Conservation (phyloP, 202 grass and related monocot species). For the Dendrocalamus latiflorus region DNA sequence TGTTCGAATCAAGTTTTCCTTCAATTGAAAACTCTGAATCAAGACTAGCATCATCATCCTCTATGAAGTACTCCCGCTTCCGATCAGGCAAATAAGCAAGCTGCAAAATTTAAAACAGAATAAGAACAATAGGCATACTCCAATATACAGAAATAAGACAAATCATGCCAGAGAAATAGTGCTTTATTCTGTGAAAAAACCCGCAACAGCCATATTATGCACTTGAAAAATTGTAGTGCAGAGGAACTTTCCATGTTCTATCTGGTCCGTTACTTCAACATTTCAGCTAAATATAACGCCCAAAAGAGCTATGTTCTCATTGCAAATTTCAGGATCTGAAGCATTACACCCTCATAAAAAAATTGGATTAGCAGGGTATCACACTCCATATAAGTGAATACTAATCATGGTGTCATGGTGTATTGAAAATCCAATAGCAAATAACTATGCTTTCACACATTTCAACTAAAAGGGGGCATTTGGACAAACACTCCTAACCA, state of each 20-base stretch:
- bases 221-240: not conserved
- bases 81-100: conserved; percentile 96
- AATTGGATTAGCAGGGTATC: not conserved
- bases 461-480: not conserved
- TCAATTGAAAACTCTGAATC: conserved; percentile 85
- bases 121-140: conserved; percentile 16
- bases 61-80: conserved; percentile 75
- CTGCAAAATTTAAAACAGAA: conserved; percentile 47
- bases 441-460: not conserved
- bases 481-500: not conserved
- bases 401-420: not conserved
- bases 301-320: not conserved
- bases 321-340: not conserved
- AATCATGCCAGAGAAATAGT: conserved; percentile 9
- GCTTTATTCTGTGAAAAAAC: not conserved
- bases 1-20: conserved; percentile 54
- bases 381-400: not conserved
- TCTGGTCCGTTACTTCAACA: not conserved
- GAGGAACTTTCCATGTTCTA: not conserved
- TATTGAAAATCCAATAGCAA: not conserved
- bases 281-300: not conserved
- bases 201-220: not conserved
- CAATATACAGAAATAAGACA: not conserved
- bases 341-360: not conserved
- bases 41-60: conserved; percentile 58